Evolutionary conservation across 352 stramenopile genomes (phyloP).

Genomic region (Globisporangium acanthophoron): DNA sequence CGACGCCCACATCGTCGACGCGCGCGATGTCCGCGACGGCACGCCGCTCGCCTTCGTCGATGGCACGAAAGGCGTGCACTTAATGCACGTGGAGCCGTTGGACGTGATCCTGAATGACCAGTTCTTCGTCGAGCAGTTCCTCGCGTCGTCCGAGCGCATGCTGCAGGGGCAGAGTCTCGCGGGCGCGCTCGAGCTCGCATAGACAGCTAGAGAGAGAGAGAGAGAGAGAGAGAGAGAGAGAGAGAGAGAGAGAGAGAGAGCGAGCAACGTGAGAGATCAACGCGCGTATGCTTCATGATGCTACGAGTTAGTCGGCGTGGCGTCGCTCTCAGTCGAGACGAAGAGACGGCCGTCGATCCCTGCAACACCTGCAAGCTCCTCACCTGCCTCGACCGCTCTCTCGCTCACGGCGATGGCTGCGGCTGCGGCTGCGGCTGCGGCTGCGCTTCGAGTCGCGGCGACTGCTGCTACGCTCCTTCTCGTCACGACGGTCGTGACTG

Average conservation of each 20-base stretch:
- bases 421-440: conserved; percentile 15
- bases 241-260: no score
- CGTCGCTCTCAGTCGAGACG: no score
- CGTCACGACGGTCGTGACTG: conserved; percentile 14
- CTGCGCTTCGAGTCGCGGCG: conserved; percentile 15
- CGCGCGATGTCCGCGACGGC: conserved; percentile 23
- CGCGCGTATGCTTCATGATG: no score
- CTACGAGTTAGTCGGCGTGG: no score
- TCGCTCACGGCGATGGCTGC: conserved; percentile 2
- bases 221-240: no score
- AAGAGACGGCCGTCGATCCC: no score
- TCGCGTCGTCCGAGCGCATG: conserved; percentile 17
- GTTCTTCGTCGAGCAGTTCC: conserved; percentile 56
- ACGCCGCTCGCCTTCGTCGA: conserved; percentile 26
- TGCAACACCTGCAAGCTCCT: neutral
- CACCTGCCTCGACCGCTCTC: conserved; percentile 6
- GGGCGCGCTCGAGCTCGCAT: no score
- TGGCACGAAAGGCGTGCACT: conserved; percentile 29
- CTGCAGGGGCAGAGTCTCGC: neutral
- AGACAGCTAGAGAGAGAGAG: no score
- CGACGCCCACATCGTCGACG: conserved; percentile 74
- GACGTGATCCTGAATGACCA: conserved; percentile 40
- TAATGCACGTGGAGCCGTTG: conserved; percentile 65
- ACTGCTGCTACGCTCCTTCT: conserved; percentile 1
- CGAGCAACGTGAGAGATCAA: no score